phyloP scores from a whole-genome alignment of 345 rosid genomes.

The Ailanthus altissimus region DNA sequence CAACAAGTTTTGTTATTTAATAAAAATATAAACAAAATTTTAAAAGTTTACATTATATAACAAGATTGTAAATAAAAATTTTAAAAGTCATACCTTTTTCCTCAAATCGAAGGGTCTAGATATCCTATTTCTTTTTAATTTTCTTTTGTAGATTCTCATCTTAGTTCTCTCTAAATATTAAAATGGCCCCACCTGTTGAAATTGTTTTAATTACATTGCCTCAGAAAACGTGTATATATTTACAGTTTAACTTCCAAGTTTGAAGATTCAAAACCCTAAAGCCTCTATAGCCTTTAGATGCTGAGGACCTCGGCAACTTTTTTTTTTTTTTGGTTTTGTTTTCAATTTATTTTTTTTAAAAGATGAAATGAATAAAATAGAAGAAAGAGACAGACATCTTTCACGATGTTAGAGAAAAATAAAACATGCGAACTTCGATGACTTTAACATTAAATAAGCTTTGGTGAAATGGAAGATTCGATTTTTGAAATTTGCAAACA shows the following conservation, averaged over 20 bases:
- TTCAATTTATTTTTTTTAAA: too few species aligned
- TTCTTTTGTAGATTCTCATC: slow-evolving; percentile 8
- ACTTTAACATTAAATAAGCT: slow-evolving; percentile 59
- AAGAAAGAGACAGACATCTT: slow-evolving; percentile 81
- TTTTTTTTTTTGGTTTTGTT: too few species aligned
- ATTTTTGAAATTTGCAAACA: slow-evolving; percentile 49
- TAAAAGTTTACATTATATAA: too few species aligned
- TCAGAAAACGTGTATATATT: slow-evolving; percentile 27
- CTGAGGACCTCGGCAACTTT: slow-evolving; percentile 28
- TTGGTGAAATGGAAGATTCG: slow-evolving; percentile 73
- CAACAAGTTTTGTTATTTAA: too few species aligned
- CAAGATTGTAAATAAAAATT: too few species aligned
- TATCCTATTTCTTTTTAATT: too few species aligned
- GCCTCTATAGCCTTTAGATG: slow-evolving; percentile 27
- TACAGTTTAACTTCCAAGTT: slow-evolving; percentile 18
- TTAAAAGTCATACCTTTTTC: too few species aligned
- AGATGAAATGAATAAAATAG: slow-evolving; percentile 26
- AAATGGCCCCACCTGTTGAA: slow-evolving; percentile 21
- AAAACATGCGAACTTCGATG: slow-evolving; percentile 56
- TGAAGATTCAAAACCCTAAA: slow-evolving; percentile 39
- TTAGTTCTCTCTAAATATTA: neutral
- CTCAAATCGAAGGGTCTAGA: too few species aligned
- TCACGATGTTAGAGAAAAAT: slow-evolving; percentile 42
- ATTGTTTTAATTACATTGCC: slow-evolving; percentile 15
- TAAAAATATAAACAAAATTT: too few species aligned